phyloP scores from a whole-genome alignment of 2,329 filamentous ascomycete genomes.

The Fragosphaeria purpurea region DNA sequence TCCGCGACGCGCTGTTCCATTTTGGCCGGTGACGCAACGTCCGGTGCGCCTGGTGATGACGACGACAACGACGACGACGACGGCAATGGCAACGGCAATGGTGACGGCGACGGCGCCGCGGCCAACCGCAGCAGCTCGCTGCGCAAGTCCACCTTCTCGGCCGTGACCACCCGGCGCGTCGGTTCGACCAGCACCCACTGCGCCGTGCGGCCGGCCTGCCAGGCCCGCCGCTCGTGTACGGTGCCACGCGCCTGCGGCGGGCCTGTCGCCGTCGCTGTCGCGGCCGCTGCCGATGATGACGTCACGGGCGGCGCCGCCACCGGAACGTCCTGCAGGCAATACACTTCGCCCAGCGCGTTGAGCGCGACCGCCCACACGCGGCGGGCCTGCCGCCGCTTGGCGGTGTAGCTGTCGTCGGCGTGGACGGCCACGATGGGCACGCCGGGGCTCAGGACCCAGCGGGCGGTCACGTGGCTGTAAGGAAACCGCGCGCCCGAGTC shows the following conservation, averaged over 20 bases:
- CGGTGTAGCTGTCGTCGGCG: constrained; percentile 73
- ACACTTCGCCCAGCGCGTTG: constrained; percentile 88
- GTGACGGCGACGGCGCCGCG: constrained; percentile 59
- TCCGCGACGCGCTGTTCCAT: constrained; percentile 64
- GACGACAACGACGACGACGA: too few species aligned
- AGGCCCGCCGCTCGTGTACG: constrained; percentile 52
- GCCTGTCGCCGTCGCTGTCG: too few species aligned
- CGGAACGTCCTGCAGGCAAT: constrained; percentile 68
- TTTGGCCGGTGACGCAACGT: constrained; percentile 31
- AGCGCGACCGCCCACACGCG: constrained; percentile 87
- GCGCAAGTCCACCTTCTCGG: constrained; percentile 40
- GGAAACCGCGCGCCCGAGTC: constrained; percentile 50
- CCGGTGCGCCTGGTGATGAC: too few species aligned
- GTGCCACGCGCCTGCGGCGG: not conserved
- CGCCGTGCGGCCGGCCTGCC: constrained; percentile 68
- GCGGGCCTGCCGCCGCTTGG: constrained; percentile 55
- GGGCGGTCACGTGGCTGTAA: constrained; percentile 71
- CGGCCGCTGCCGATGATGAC: not conserved
- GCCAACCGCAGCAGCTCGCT: constrained; percentile 48
- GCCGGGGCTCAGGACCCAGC: constrained; percentile 84
- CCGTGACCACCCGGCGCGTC: constrained; percentile 60
- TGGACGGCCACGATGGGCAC: constrained; percentile 74
- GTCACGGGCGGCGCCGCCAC: constrained; percentile 34
- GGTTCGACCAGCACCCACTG: constrained; percentile 74
- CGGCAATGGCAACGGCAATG: constrained; percentile 41